Evolutionary conservation across 1,284 basidiomycete genomes (phyloP), one percentile per base, ranked within the genome.

Genomic region (Rhodotorula sp.): DNA sequence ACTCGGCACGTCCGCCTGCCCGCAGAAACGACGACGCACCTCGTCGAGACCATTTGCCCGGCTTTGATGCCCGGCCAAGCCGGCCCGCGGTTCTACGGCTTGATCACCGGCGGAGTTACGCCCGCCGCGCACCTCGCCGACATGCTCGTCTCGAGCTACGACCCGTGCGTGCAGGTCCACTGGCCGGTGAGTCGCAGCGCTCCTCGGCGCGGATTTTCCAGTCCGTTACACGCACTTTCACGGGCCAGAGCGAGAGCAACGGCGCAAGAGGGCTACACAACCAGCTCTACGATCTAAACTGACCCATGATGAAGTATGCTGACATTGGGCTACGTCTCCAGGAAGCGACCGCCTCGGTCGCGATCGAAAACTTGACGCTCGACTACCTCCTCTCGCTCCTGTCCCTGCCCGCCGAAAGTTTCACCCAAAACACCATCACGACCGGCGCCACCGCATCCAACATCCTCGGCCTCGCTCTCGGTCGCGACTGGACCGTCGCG

Each of bases 401-500:
- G 0, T 64, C 62, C 15, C 79, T 85, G 4, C 73, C 79, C 1
- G 67, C 77, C 6, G 70, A 76, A 0, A 62, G 44, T 2, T 85
- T 82, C 70, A 69, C 71, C n/a, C 81, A 82, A 12, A 76, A 83
- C 37, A 83, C 82, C 0, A 71, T 85, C 24, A 85, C 84, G 1
- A 84, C 83, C 0, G 84, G 84, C 10, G 84, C 84, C 3, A 85
- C 84, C 0, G 79, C 81, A 0, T 79, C 79, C n/a, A 85, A 85
- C 72, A 75, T 84, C 22, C 79, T 85, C 18, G 84, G 83, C 6
- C 75, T 85, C 5, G 79, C 70, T 26, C 70, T 76, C 54, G 79
- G 72, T 5, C 68, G 79, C n/a, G 75, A 80, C 44, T 64, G 33
- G 33, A 60, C 65, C 42, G 64, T 79, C 60, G 45, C 70, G 14